phyloP scores from a whole-genome alignment of 2,329 filamentous ascomycete genomes.

The Penicillium brasilianum region DNA sequence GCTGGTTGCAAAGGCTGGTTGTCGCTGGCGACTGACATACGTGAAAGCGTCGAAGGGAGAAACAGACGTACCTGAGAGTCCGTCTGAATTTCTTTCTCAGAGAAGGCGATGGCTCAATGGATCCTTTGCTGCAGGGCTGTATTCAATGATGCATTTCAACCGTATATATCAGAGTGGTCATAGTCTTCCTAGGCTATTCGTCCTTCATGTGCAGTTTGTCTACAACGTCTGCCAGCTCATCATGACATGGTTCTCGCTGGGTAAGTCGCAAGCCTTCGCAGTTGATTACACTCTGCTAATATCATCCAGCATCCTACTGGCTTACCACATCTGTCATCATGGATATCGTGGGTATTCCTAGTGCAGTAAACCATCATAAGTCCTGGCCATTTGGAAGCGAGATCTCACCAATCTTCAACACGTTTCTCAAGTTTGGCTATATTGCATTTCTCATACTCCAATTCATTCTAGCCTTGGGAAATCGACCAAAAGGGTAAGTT shows the following conservation, averaged over 20 bases:
- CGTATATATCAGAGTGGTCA: constrained; percentile 97
- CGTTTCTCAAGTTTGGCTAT: constrained; percentile 85
- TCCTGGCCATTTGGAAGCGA: constrained; percentile 88
- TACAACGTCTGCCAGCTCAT: constrained; percentile 88
- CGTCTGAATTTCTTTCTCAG: constrained; percentile 92
- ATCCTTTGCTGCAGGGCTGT: constrained; percentile 93
- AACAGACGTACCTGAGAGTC: constrained; percentile 94
- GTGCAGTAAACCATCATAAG: constrained; percentile 57
- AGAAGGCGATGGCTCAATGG: constrained; percentile 97
- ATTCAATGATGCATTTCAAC: constrained; percentile 94
- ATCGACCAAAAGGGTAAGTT: constrained; percentile 78
- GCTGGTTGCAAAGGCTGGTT: constrained; percentile 92
- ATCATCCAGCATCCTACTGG: constrained; percentile 77
- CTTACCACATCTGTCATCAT: constrained; percentile 96
- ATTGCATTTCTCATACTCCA: constrained; percentile 86
- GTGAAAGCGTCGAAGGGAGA: constrained; percentile 98
- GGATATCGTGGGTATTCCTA: constrained; percentile 83
- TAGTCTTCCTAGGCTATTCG: constrained; percentile 94
- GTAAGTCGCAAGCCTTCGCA: constrained; percentile 42
- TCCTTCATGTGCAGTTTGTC: constrained; percentile 89
- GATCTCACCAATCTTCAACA: constrained; percentile 86
- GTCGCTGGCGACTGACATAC: constrained; percentile 96
- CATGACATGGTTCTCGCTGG: constrained; percentile 80
- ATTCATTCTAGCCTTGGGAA: constrained; percentile 93
- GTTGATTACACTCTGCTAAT: constrained; percentile 45